A percentile compares a stretch with the other conserved stretches of the same genome.
Conservation (phyloP, 352 stramenopile species). For the Elongisporangium senticosum region DNA sequence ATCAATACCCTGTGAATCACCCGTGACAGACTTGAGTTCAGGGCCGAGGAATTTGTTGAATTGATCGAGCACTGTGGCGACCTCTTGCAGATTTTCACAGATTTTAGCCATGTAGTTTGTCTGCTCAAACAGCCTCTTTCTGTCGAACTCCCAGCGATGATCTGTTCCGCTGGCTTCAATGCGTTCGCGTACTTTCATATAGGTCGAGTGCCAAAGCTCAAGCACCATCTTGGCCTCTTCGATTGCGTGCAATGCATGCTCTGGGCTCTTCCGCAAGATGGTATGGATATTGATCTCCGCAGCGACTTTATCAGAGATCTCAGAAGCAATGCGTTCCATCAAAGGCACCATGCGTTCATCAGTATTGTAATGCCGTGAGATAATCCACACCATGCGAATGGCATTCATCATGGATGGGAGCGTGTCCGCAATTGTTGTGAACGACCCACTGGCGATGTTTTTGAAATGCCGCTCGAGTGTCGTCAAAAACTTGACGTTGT, state of each 20-base stretch:
- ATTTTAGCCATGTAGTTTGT: slow-evolving; percentile 97
- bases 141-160: slow-evolving; percentile 95
- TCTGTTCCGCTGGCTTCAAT: slow-evolving; percentile 94
- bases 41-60: slow-evolving; percentile 95
- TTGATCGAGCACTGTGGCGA: slow-evolving; percentile 90
- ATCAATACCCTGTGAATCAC: slow-evolving; percentile 92
- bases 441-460: slow-evolving; percentile 88
- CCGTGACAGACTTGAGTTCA: slow-evolving; percentile 94
- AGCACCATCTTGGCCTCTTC: slow-evolving; percentile 90
- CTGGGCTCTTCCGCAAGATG: slow-evolving; percentile 79
- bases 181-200: slow-evolving; percentile 91
- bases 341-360: slow-evolving; percentile 95
- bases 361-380: slow-evolving; percentile 97
- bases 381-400: slow-evolving; percentile 97
- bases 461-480: slow-evolving; percentile 97
- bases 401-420: slow-evolving; percentile 95
- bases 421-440: slow-evolving; percentile 90
- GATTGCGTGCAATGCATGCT: slow-evolving; percentile 77
- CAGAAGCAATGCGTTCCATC: slow-evolving; percentile 93
- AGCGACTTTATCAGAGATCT: slow-evolving; percentile 92
- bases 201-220: slow-evolving; percentile 91
- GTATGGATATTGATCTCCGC: slow-evolving; percentile 89
- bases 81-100: slow-evolving; percentile 92
- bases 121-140: slow-evolving; percentile 93
- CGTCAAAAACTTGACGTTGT: slow-evolving; percentile 96